phyloP scores from a whole-genome alignment of 2,329 filamentous ascomycete genomes.

The Parastagonospora avenae region DNA sequence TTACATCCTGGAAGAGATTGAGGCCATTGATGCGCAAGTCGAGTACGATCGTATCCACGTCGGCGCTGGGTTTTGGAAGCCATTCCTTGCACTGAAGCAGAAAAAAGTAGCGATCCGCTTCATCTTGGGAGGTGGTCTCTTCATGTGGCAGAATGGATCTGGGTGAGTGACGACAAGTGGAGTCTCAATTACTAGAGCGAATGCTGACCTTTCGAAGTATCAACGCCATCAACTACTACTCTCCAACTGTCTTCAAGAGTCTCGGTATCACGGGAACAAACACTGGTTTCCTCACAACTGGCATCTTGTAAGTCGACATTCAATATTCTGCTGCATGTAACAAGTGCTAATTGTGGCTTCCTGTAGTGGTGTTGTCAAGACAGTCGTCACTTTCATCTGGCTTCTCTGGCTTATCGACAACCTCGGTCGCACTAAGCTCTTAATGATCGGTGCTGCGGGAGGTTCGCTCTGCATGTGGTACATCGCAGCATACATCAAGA shows the following conservation, averaged over 20 bases:
- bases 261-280: conserved; percentile 68
- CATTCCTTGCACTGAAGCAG: conserved; percentile 34
- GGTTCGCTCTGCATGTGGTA: conserved; percentile 69
- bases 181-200: too few relatives aligned
- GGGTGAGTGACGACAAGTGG: conserved; percentile 66
- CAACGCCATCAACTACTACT: conserved; percentile 72
- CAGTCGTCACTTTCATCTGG: conserved; percentile 70
- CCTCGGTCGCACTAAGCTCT: conserved; percentile 65
- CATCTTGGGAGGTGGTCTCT: conserved; percentile 75
- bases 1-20: conserved; percentile 76
- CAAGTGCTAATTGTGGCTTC: too few relatives aligned
- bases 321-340: too few relatives aligned
- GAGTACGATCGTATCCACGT: conserved; percentile 67
- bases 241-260: conserved; percentile 69
- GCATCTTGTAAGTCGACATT: conserved; percentile 59
- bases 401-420: conserved; percentile 71
- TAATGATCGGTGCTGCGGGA: conserved; percentile 67
- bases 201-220: not conserved
- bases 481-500: conserved; percentile 64
- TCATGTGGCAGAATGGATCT: conserved; percentile 77
- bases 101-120: conserved; percentile 71
- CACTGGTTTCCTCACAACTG: conserved; percentile 69
- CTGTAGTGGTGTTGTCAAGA: conserved; percentile 67
- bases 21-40: conserved; percentile 71
- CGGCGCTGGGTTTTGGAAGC: conserved; percentile 74